Evolutionary conservation across 208 protist genomes (phyloP).

Genomic region (Porcisia deanei): DNA sequence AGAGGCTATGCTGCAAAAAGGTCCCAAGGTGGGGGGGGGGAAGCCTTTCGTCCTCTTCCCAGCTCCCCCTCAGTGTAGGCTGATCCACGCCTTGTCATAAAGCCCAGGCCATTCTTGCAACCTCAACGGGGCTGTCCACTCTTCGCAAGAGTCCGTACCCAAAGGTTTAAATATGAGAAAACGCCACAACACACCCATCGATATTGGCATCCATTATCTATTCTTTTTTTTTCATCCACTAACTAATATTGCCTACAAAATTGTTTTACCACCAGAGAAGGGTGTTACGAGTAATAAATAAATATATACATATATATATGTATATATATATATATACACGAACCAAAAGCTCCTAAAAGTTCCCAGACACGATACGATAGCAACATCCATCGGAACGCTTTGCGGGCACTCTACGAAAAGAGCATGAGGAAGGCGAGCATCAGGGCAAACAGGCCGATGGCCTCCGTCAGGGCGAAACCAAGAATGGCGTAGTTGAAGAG

Average conservation of each 20-base stretch:
- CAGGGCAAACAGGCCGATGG: conserved; percentile 91
- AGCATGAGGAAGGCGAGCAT: conserved; percentile 95
- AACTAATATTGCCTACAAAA: conserved; percentile 4
- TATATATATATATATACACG: neutral
- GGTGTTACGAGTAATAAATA: conserved; percentile 1
- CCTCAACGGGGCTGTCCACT: neutral
- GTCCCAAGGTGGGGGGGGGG: neutral
- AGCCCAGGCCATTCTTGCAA: neutral
- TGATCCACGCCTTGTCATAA: neutral
- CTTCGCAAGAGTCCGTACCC: neutral
- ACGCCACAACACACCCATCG: neutral
- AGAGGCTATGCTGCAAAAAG: neutral
- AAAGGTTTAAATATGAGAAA: neutral
- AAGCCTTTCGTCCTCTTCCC: neutral
- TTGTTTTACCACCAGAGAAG: conserved; percentile 3
- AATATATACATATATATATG: too few species aligned
- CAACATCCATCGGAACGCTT: conserved; percentile 3
- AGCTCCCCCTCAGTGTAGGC: neutral
- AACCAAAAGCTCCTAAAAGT: conserved; percentile 14
- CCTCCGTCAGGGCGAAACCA: conserved; percentile 92
- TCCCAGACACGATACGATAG: conserved; percentile 6
- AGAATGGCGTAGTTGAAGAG: conserved; percentile 95
- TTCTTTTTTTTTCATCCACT: conserved; percentile 2
- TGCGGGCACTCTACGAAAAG: conserved; percentile 77
- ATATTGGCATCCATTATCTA: neutral